A percentile compares a stretch with the other conserved stretches of the same genome.
These are phyloP conservation scores for Artemisia argyi DNA, from an alignment of 129 eudicot genomes.

Conservation along the genomic window DNA sequence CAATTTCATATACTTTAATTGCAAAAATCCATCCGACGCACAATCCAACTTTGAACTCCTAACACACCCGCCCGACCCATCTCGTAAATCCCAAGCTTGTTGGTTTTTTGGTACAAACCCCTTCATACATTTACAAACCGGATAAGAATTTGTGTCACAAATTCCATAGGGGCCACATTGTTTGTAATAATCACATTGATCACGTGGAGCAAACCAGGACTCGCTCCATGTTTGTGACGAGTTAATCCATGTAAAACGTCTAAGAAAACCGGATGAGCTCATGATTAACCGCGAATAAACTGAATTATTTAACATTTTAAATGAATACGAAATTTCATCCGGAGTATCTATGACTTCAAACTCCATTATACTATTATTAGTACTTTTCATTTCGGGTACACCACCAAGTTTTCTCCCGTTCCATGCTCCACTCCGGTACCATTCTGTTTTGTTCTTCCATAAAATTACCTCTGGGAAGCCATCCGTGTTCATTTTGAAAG, in stretches of 20 bases:
- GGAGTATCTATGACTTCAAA: conserved; percentile 22
- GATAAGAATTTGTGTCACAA: conserved; percentile 46
- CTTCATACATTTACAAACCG: conserved; percentile 49
- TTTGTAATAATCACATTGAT: conserved; percentile 52
- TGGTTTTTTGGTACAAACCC: conserved; percentile 52
- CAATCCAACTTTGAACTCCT: conserved; percentile 49
- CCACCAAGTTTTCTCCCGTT: conserved; percentile 64
- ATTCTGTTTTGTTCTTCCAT: background rate
- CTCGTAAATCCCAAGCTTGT: conserved; percentile 54
- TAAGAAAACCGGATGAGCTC: conserved; percentile 28
- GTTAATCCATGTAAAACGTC: conserved; percentile 59
- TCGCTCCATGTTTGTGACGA: conserved; percentile 35
- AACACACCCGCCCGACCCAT: conserved; percentile 72
- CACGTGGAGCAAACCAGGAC: conserved; percentile 67
- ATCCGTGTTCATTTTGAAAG: conserved; percentile 25
- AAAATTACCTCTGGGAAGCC: conserved; percentile 49
- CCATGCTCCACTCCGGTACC: conserved; percentile 67
- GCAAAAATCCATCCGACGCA: conserved; percentile 48
- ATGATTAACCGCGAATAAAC: conserved; percentile 48
- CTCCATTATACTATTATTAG: conserved; percentile 7
- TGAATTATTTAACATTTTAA: conserved; percentile 20
- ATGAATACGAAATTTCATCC: conserved; percentile 47
- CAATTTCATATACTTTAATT: conserved; percentile 55
- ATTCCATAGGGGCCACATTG: conserved; percentile 62
- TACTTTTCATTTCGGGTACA: conserved; percentile 57